These are phyloP conservation scores for Trichosporon ovoides DNA, from an alignment of 1,284 basidiomycete genomes.

Conservation along the genomic window DNA sequence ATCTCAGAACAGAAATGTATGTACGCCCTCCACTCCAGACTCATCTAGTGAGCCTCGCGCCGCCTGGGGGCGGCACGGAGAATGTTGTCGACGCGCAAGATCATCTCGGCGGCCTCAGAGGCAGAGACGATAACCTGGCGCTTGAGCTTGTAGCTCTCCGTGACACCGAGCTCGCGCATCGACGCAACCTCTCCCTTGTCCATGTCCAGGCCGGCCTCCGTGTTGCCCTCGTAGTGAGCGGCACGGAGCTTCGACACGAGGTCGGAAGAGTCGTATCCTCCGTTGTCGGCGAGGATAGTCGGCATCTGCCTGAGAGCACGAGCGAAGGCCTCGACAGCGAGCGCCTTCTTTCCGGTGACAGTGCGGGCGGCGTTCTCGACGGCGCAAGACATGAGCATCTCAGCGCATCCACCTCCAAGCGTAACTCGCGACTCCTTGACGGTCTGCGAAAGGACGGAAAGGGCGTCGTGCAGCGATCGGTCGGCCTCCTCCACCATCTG, in stretches of 20 bases:
- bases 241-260: conserved; percentile 84
- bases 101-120: conserved; percentile 95
- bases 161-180: conserved; percentile 82
- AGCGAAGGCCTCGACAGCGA: conserved; percentile 88
- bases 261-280: conserved; percentile 95
- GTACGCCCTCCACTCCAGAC: not conserved
- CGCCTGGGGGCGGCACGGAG: conserved; percentile 57
- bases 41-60: conserved; percentile 51
- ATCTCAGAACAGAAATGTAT: conserved; percentile 1
- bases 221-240: conserved; percentile 85
- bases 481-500: conserved; percentile 99
- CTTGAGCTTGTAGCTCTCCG: conserved; percentile 97
- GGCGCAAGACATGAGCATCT: conserved; percentile 95
- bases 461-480: conserved; percentile 92
- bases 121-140: conserved; percentile 89
- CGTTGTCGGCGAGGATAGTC: conserved; percentile 95
- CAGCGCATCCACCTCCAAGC: conserved; percentile 92
- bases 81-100: conserved; percentile 53
- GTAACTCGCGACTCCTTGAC: conserved; percentile 93
- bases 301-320: conserved; percentile 82
- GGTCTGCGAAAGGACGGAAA: conserved; percentile 94
- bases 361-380: conserved; percentile 83
- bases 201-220: conserved; percentile 91
- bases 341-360: conserved; percentile 89
- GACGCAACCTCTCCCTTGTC: conserved; percentile 75